phyloP scores from a whole-genome alignment of 2,329 filamentous ascomycete species.

The Metarhizium album region DNA sequence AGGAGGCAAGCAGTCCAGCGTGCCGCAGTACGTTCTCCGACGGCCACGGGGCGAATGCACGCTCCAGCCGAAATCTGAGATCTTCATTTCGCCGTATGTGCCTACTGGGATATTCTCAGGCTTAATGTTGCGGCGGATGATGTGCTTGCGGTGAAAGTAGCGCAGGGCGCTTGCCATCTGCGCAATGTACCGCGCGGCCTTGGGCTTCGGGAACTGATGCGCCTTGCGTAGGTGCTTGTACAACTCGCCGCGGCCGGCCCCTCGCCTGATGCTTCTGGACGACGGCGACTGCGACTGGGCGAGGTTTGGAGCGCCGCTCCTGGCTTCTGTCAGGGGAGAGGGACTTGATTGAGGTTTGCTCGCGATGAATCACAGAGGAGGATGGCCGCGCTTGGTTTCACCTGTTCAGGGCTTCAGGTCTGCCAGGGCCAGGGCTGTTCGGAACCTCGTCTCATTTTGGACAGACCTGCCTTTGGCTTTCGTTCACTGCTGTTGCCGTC shows the following conservation, averaged over 20 bases:
- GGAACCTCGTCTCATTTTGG: background rate
- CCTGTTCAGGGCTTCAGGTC: background rate
- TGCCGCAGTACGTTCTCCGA: constrained; percentile 16
- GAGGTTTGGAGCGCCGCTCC: no score
- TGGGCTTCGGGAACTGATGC: constrained; percentile 55
- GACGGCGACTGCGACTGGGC: no score
- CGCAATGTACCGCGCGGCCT: constrained; percentile 59
- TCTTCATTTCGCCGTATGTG: constrained; percentile 17
- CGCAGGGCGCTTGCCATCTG: constrained; percentile 46
- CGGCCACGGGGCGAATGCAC: constrained; percentile 16
- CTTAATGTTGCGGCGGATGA: constrained; percentile 23
- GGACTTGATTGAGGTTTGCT: background rate
- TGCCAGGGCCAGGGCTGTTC: background rate
- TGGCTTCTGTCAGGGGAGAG: no score
- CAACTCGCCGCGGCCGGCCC: constrained; percentile 52
- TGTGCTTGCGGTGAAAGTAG: constrained; percentile 19
- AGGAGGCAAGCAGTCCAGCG: constrained; percentile 18
- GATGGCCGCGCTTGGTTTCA: constrained; percentile 23
- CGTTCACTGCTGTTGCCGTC: background rate
- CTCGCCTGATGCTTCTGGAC: no score
- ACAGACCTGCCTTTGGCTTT: background rate
- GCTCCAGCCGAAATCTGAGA: constrained; percentile 19
- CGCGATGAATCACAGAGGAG: background rate
- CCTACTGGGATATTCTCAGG: constrained; percentile 24
- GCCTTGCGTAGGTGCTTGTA: constrained; percentile 61